Evolutionary conservation across 371 early-diverging fungal species (phyloP).

Genomic region (Catenaria anguillulae): DNA sequence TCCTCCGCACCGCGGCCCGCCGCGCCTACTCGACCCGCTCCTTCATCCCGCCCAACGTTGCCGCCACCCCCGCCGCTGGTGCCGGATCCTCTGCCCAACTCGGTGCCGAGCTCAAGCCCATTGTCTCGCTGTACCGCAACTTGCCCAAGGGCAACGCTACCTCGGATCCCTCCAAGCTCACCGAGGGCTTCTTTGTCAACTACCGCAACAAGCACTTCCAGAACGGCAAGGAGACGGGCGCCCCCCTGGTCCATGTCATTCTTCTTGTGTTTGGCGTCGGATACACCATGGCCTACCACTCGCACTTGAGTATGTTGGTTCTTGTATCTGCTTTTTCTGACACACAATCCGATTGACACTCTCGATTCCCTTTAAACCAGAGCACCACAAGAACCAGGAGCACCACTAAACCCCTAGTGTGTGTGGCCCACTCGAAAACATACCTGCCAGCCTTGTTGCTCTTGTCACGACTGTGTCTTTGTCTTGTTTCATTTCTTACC

Average conservation of each 20-base stretch:
- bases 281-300: conserved; percentile 8
- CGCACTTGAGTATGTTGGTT: conserved; percentile 8
- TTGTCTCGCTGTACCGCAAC: conserved; percentile 7
- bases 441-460: neutral
- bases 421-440: too few species aligned
- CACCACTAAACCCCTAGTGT: conserved; percentile 4
- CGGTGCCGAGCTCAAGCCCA: conserved; percentile 2
- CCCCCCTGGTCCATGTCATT: conserved; percentile 7
- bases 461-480: too few species aligned
- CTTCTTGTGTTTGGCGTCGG: conserved; percentile 6
- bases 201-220: conserved; percentile 8
- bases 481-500: too few species aligned
- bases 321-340: neutral
- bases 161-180: neutral
- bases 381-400: conserved; percentile 5
- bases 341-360: neutral
- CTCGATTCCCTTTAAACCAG: neutral
- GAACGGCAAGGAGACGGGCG: conserved; percentile 6
- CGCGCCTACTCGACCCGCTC: conserved; percentile 7
- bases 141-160: conserved; percentile 8
- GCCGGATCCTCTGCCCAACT: neutral
- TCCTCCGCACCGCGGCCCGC: conserved; percentile 7
- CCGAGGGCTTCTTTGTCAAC: conserved; percentile 1
- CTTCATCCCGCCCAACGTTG: conserved; percentile 8
- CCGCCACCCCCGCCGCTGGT: neutral